Evolutionary conservation across 768 basidiomycete genomes (phyloP).

Genomic region (Boletellus ananas): DNA sequence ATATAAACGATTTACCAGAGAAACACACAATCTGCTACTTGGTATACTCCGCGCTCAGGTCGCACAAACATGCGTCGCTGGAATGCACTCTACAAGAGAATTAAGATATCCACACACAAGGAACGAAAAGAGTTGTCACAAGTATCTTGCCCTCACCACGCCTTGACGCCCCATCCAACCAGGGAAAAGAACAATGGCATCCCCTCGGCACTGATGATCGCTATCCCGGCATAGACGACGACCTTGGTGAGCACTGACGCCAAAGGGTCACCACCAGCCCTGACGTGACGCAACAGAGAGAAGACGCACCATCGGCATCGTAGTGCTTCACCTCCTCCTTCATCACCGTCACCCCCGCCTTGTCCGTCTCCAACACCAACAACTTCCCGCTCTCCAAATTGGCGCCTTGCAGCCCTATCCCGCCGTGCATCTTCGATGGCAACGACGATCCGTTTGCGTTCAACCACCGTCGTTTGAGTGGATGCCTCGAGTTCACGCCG

Average conservation of each 20-base stretch:
- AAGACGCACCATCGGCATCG: conserved; percentile 76
- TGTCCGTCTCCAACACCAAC: conserved; percentile 25
- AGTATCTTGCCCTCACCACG: conserved; percentile 25
- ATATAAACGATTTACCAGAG: too few species aligned
- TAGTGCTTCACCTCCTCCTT: conserved; percentile 58
- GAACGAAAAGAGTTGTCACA: neutral
- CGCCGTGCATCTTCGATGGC: conserved; percentile 5
- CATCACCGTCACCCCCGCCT: conserved; percentile 16
- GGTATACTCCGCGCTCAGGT: too few species aligned
- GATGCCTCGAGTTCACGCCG: conserved; percentile 36
- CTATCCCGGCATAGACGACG: conserved; percentile 87
- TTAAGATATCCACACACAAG: too few species aligned
- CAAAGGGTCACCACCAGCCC: neutral
- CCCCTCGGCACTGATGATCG: conserved; percentile 55
- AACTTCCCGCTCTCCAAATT: conserved; percentile 23
- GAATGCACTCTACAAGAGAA: too few species aligned
- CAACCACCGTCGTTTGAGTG: conserved; percentile 24
- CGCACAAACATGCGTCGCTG: too few species aligned
- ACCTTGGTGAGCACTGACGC: conserved; percentile 79
- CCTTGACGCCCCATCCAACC: conserved; percentile 62
- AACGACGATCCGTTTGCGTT: neutral
- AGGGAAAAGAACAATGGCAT: conserved; percentile 67
- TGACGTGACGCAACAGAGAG: conserved; percentile 2
- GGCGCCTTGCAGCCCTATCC: conserved; percentile 28
- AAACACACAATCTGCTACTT: too few species aligned